Base-by-base conservation (phyloP, 805 yeast species). In the Kurtzmaniella cleridarum region DNA sequence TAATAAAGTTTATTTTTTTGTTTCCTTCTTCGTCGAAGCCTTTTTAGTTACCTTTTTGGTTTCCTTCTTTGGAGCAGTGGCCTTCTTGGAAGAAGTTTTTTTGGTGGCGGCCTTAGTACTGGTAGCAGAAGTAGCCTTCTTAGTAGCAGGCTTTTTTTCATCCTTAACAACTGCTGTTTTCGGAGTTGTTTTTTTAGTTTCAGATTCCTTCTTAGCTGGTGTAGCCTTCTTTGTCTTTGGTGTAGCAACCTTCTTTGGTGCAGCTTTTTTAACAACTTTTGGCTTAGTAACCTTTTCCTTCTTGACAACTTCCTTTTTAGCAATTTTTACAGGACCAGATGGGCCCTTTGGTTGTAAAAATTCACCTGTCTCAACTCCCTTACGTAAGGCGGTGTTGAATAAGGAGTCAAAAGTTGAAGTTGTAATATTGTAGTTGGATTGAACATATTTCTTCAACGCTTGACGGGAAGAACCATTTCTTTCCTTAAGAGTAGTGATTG, bases 331-430 rank as follows among this genome's bases (percentile, higher is more conserved):
- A 34, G 95, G 86, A 36, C 95, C 95, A 10, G 95, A 80, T 14
- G 95, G 82, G 35, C 95, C 95, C 67, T 87, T 86, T 58, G 95
- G 95, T 66, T 85, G 95, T 34, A 73, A 59, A 48, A 87, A 84
- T 38, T 76, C 83, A 35, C 84, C 91, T n/a, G 78, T 59, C 44
- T 75, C 78, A 43, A 88, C 91, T 48, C 95, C 95, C 59, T 78
- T 81, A 69, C 82, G 81, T 54, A 87, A 69, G 18, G 95, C 93
- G 36, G 73, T 49, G 57, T 87, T 87, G 72, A 88, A 84, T 54
- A 79, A 76, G 35, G 80, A 63, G 59, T 86, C 95, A 55, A 87
- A 87, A 59, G 72, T 81, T 38, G 73, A 40, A n/a, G 84, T 69
- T 34, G 73, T 71, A 49, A 77, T 65, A 48, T 79, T 69, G 66